Percentiles rank a stretch among this genome's conserved stretches.
These are phyloP conservation scores for Populus tomentosa DNA, from an alignment of 441 rosid genomes.

Conservation along the genomic window DNA sequence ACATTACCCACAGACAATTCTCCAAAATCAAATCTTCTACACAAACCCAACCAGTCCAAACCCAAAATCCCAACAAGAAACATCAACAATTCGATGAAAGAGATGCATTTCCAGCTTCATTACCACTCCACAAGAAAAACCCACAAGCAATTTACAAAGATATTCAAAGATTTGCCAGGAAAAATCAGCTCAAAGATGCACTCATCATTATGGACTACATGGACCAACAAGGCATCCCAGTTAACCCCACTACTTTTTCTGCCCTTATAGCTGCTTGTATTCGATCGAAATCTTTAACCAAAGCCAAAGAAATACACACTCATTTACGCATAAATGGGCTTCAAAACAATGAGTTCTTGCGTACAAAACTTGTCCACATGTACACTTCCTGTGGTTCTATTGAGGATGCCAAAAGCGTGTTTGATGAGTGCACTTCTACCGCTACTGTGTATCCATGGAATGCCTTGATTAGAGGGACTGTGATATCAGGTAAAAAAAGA, in stretches of 20 bases:
- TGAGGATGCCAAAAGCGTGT: too few species aligned
- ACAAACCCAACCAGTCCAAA: neutral
- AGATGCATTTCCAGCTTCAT: slow-evolving; percentile 62
- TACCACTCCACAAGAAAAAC: slow-evolving; percentile 60
- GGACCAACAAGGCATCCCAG: slow-evolving; percentile 75
- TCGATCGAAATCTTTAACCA: slow-evolving; percentile 48
- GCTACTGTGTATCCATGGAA: too few species aligned
- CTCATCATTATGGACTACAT: slow-evolving; percentile 65
- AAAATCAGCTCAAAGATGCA: slow-evolving; percentile 69
- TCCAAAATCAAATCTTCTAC: slow-evolving; percentile 22
- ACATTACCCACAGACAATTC: slow-evolving; percentile 10
- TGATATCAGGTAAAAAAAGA: too few species aligned
- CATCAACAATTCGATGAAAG: slow-evolving; percentile 43
- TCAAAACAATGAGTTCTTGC: slow-evolving; percentile 59
- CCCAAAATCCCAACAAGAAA: slow-evolving; percentile 16
- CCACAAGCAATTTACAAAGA: slow-evolving; percentile 62
- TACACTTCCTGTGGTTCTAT: slow-evolving; percentile 65
- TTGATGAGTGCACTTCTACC: too few species aligned
- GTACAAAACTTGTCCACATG: slow-evolving; percentile 64
- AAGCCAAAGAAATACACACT: slow-evolving; percentile 61
- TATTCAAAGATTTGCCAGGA: slow-evolving; percentile 50
- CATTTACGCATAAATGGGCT: slow-evolving; percentile 62
- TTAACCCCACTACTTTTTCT: slow-evolving; percentile 71
- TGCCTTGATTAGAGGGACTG: too few species aligned
- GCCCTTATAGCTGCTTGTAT: slow-evolving; percentile 69